These are phyloP conservation scores for Guillardia theta DNA, from an alignment of 78 protist species.

Conservation along the genomic window DNA sequence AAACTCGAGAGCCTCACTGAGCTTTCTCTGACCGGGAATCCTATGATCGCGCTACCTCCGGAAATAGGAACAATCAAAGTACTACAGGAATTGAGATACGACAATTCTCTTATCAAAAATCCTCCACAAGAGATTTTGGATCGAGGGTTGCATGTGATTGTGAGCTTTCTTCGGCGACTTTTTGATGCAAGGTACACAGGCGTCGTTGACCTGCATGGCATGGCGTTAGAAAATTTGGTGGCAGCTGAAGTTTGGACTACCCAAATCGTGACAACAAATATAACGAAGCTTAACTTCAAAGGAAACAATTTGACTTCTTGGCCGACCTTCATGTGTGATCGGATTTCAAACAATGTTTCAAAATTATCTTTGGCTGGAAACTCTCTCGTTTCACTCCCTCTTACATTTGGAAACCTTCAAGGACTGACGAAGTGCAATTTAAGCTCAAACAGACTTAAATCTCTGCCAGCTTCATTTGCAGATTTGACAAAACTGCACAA, in stretches of 20 bases:
- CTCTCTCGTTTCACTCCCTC: background rate
- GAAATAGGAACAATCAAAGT: background rate
- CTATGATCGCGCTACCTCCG: background rate
- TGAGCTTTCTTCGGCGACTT: background rate
- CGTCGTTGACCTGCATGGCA: background rate
- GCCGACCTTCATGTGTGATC: constrained; percentile 9
- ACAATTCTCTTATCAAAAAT: background rate
- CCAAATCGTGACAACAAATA: background rate
- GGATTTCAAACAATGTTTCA: background rate
- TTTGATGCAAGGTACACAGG: background rate
- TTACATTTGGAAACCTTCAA: background rate
- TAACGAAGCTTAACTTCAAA: constrained; percentile 10
- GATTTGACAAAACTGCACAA: background rate
- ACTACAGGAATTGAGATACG: background rate
- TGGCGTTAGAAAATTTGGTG: background rate
- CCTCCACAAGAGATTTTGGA: background rate
- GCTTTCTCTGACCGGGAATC: background rate
- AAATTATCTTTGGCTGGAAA: background rate
- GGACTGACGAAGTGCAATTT: background rate
- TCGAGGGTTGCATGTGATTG: background rate
- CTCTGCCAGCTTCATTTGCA: background rate
- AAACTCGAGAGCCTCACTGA: background rate
- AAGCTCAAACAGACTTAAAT: background rate
- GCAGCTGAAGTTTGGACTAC: background rate
- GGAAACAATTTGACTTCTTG: background rate